Conservation (phyloP, 257 asterid genomes). For the Solanum sitiens region DNA sequence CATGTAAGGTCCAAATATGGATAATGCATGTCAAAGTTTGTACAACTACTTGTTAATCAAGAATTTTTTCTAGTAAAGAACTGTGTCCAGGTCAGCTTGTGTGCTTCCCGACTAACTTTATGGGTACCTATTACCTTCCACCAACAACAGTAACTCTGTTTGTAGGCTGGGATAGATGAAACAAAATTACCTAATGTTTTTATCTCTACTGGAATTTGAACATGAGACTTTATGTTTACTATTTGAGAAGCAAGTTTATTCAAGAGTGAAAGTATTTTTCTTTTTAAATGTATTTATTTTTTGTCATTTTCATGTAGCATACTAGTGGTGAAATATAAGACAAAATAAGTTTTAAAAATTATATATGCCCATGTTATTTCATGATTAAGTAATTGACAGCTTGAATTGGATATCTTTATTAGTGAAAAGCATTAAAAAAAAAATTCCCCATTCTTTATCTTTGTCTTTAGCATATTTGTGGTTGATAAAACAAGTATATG, state of each 20-base stretch:
- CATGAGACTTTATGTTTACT: neutral
- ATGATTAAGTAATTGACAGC: too few relatives aligned
- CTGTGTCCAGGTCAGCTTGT: neutral
- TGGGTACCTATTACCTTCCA: neutral
- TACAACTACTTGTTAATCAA: neutral
- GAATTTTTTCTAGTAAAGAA: too few relatives aligned
- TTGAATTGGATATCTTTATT: neutral
- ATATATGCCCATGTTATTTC: too few relatives aligned
- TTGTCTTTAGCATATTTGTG: neutral
- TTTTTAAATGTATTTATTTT: neutral
- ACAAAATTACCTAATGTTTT: too few relatives aligned
- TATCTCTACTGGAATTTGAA: neutral
- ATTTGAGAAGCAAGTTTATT: neutral
- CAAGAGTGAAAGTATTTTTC: neutral
- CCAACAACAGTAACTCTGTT: neutral
- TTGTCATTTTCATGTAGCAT: too few relatives aligned
- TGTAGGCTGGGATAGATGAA: too few relatives aligned
- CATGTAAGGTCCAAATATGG: neutral
- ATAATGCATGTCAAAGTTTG: neutral
- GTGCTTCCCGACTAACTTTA: neutral
- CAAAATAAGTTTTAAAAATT: too few relatives aligned
- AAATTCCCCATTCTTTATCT: neutral
- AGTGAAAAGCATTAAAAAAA: neutral
- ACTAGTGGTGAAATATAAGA: too few relatives aligned
- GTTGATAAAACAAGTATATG: too few relatives aligned